A percentile compares a stretch with the other conserved stretches of the same genome.
Conservation (phyloP, 176 grass and related monocot genomes). For the Avena atlantica region DNA sequence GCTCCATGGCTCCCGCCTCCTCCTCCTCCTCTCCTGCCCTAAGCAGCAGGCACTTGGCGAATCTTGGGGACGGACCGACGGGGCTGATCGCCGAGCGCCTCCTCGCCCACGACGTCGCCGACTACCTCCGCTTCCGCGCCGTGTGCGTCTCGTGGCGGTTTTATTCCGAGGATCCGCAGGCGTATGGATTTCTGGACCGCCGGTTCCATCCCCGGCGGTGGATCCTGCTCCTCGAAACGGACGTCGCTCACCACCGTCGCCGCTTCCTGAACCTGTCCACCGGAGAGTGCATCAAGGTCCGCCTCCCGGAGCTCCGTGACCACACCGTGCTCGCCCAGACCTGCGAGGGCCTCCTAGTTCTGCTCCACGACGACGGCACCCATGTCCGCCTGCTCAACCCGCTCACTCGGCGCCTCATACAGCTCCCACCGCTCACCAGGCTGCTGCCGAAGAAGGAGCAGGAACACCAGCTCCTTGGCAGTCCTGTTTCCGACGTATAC, state of each 20-base stretch:
- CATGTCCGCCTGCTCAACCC: neutral
- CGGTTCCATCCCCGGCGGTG: neutral
- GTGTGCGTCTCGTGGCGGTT: neutral
- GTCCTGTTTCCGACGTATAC: too few species aligned
- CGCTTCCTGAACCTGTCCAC: constrained; percentile 1
- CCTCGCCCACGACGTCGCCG: constrained; percentile 1
- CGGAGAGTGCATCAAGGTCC: neutral
- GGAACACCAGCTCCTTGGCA: neutral
- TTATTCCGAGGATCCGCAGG: neutral
- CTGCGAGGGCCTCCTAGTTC: neutral
- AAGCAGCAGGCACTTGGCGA: too few species aligned
- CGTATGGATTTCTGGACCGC: neutral
- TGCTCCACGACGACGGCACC: neutral
- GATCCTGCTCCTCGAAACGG: neutral
- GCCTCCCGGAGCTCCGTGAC: neutral
- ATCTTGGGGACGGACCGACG: too few species aligned
- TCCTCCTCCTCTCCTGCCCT: too few species aligned
- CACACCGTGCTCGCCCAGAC: neutral
- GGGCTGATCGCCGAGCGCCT: neutral
- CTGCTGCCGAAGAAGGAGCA: neutral
- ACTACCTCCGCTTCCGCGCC: neutral
- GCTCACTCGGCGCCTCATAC: neutral
- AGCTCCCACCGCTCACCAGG: neutral
- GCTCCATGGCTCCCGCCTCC: too few species aligned
- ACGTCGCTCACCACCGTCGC: neutral